Base-by-base conservation (phyloP, 2,329 filamentous ascomycete species). In the Colletotrichum phormii region DNA sequence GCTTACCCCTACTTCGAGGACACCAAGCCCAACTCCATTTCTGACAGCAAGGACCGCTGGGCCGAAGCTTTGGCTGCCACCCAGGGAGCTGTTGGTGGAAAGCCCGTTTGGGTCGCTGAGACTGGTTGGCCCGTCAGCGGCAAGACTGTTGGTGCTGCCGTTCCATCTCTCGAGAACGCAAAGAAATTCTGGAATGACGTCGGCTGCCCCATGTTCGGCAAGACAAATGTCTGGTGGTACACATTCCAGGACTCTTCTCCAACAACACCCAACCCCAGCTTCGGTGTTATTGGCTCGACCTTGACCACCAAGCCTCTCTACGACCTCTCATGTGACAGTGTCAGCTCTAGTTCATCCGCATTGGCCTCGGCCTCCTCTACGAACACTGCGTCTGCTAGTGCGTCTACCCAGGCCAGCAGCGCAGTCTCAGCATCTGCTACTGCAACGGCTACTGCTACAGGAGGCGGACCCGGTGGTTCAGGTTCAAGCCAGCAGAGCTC, bases 41-140 rank as follows among this genome's bases (percentile, higher is more conserved):
- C 85, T 1, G 87, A 91, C 75, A 92, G 88, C 77, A 89, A 90
- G 78, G 77, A 81, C 22, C 89, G 95, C 63, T 97, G 97, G 86
- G 86, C 91, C 79, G 86, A 88, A 15, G 91, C 94, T 18, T 86
- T 93, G 51, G 83, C 86, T 62, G 86, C 88, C 72, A 94, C 93
- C 42, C 82, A 88, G 74, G 82, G 80, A 18, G 91, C 86, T 57
- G 87, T 89, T 46, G 85, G 87, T 46, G 89, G 89, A 79, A 96
- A 95, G 87, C 86, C 89, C 22, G 89, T 97, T 77, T 97, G 94
- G 94, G 89, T 97, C 75, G 97, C 95, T 33, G 95, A 97, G 88
- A 97, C 94, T 18, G 95, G 95, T 75, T 97, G 94, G 90, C 95
- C 95, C 61, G 90, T 95, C 65, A 90, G 87, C 77, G 95, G 95